Conservation (phyloP, 768 basidiomycete genomes). For the Tephrocybe rancida region DNA sequence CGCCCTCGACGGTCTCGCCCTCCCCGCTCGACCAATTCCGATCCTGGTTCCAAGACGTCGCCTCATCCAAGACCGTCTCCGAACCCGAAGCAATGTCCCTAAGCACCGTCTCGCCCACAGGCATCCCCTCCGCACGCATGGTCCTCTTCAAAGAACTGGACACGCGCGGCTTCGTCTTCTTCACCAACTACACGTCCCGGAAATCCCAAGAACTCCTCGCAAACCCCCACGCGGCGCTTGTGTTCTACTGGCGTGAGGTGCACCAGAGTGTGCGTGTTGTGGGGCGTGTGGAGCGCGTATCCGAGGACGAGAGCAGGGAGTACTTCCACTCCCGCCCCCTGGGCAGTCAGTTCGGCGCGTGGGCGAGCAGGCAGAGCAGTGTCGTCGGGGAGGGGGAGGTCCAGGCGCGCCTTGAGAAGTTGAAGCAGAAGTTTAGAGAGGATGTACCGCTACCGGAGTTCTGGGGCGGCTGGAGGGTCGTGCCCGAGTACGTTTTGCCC, state of each 20-base stretch:
- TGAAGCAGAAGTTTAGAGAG: slow-evolving; percentile 59
- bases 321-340: slow-evolving; percentile 86
- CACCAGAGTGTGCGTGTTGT: slow-evolving; percentile 81
- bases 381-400: slow-evolving; percentile 78
- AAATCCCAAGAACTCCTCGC: slow-evolving; percentile 81
- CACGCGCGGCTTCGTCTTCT: slow-evolving; percentile 89
- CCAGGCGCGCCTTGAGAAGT: slow-evolving; percentile 55
- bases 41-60: slow-evolving; percentile 77
- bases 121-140: slow-evolving; percentile 85
- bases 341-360: slow-evolving; percentile 87
- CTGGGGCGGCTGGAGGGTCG: slow-evolving; percentile 96
- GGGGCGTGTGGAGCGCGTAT: slow-evolving; percentile 82
- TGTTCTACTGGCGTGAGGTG: slow-evolving; percentile 92
- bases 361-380: slow-evolving; percentile 89
- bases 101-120: slow-evolving; percentile 68
- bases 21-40: slow-evolving; percentile 87
- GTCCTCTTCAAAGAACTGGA: slow-evolving; percentile 94
- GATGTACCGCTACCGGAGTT: slow-evolving; percentile 82
- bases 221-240: slow-evolving; percentile 81
- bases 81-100: slow-evolving; percentile 94
- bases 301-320: slow-evolving; percentile 68
- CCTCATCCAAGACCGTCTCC: slow-evolving; percentile 51
- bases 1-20: slow-evolving; percentile 59
- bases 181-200: slow-evolving; percentile 94
- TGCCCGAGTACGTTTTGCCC: slow-evolving; percentile 71